Evolutionary conservation across 495 filamentous ascomycete species (phyloP), one percentile per base, ranked within the genome.

Genomic region (Podospora tetraspora): DNA sequence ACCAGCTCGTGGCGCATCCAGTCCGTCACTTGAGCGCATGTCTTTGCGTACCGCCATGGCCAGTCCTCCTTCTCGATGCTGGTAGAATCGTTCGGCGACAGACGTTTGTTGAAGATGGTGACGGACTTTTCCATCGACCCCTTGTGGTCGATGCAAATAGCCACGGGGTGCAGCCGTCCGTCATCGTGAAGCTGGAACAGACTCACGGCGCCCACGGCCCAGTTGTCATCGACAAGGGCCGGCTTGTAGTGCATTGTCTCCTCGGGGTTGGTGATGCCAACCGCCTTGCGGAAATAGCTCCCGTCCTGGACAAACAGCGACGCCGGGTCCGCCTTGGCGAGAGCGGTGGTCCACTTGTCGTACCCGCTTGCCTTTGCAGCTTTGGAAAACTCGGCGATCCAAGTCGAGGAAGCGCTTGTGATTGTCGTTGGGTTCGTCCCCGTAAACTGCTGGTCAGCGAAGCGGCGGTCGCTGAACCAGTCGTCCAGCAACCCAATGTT

Each of bases 21-120:
- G 72, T 85, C 83, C 0, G 79, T 78, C 12, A 76, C 75, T 65
- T 84, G 83, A 8, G 78, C 79, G 64, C 81, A 83, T 1, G 81
- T 83, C 69, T 85, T 85, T 22, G 83, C 83, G 71, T 84, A 85
- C 59, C 83, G 72, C 83, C 83, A 85, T 0, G 80, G 76, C 82
- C 81, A 84, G 74, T 84, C 83, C 1, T 77, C 66, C 61, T 78
- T 77, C 64, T 84, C 81, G 24, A 71, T 69, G 25, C 30, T 30
- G 22, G 66, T 73, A 2, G 73, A 70, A 63, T 79, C 74, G 8
- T 57, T 57, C 0, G 77, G 76, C 3, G 64, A 65, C 25, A 81
- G 66, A 21, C 80, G 72, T 43, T 76, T 71, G 74, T 84, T 84
- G 79, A 83, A 84, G 70, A 84, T 80, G 37, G 76, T 77, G 29